These are phyloP conservation scores for Rheum nobile DNA, from an alignment of 148 eudicot genomes.

Conservation along the genomic window DNA sequence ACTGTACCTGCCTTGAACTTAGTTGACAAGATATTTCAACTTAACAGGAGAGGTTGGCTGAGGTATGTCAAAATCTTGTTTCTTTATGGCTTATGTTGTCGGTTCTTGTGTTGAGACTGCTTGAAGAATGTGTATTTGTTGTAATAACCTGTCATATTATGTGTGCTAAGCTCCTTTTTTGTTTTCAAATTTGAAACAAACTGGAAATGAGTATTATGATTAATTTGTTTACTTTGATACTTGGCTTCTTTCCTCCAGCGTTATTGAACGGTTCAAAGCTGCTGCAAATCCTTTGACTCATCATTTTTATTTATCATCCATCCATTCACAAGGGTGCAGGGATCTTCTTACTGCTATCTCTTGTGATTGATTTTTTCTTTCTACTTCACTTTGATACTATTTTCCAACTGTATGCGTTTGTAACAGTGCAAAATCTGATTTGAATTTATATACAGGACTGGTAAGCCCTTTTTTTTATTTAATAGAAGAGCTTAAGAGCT, in stretches of 20 bases:
- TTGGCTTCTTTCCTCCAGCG: not conserved
- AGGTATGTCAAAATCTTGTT: slow-evolving; percentile 35
- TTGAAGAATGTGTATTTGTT: not conserved
- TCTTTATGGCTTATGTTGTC: not conserved
- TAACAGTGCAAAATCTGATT: not conserved
- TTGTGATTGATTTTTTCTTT: not conserved
- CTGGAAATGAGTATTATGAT: not conserved
- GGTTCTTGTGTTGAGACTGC: not conserved
- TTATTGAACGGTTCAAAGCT: not conserved
- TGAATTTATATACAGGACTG: not conserved
- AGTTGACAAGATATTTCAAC: slow-evolving; percentile 93
- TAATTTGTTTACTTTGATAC: not conserved
- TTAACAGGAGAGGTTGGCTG: slow-evolving; percentile 94
- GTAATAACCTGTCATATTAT: not conserved
- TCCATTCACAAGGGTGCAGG: not conserved
- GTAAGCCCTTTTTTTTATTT: not conserved
- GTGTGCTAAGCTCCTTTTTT: not conserved
- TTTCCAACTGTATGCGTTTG: not conserved
- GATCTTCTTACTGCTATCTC: not conserved
- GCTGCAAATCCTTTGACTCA: not conserved
- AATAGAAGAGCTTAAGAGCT: not conserved
- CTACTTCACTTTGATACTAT: not conserved
- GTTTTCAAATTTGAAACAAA: not conserved
- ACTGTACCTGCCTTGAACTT: slow-evolving; percentile 78
- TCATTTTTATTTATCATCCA: not conserved